These are phyloP conservation scores for Brassica incana DNA, from an alignment of 345 rosid genomes.

Conservation along the genomic window DNA sequence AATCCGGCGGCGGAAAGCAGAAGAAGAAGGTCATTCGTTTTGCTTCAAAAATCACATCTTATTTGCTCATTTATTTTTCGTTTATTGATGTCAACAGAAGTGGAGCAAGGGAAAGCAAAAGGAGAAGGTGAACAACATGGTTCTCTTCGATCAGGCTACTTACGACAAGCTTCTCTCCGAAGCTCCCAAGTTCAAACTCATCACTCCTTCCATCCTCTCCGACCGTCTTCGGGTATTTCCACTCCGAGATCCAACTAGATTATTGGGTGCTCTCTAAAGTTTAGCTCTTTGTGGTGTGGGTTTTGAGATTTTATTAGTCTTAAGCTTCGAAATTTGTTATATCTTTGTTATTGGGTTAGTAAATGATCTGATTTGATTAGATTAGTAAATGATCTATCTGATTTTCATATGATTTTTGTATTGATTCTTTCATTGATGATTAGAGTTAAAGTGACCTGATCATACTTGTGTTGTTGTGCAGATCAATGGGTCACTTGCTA, in stretches of 20 bases:
- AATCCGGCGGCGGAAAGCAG: conserved; percentile 42
- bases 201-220: conserved; percentile 52
- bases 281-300: neutral
- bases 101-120: conserved; percentile 67
- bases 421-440: neutral
- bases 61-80: neutral
- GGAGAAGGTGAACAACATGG: conserved; percentile 70
- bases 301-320: neutral
- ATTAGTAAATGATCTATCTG: neutral
- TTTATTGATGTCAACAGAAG: conserved; percentile 33
- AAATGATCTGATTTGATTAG: too few species aligned
- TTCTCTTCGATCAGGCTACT: conserved; percentile 54
- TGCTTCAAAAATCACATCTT: neutral
- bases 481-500: conserved; percentile 60
- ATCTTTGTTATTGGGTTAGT: neutral
- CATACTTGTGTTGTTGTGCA: conserved; percentile 2
- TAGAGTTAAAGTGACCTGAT: neutral
- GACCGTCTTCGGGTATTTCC: conserved; percentile 47
- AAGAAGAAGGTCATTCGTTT: conserved; percentile 36
- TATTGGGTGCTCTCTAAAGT: too few species aligned
- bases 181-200: conserved; percentile 54
- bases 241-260: neutral
- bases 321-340: neutral
- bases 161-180: conserved; percentile 57
- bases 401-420: neutral